These are phyloP conservation scores for Astrothelium subdiscretum DNA, from an alignment of 495 filamentous ascomycete genomes.

Conservation along the genomic window DNA sequence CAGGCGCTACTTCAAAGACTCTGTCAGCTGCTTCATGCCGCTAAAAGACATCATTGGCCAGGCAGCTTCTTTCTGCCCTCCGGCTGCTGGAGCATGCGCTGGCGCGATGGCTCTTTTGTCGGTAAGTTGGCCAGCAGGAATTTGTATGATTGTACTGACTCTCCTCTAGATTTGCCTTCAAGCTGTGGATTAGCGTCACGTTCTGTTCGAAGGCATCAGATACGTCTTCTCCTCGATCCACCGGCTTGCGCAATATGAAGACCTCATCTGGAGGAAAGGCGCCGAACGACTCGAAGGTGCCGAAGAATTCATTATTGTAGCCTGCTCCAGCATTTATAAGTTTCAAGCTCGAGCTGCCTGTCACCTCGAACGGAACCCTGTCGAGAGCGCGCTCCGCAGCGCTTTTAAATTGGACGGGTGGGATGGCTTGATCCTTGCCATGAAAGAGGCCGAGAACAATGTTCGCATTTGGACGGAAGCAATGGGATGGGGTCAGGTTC, in stretches of 20 bases:
- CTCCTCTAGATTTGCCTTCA: neutral
- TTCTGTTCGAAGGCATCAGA: neutral
- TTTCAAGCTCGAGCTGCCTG: neutral
- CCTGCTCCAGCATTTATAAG: neutral
- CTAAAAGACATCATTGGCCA: neutral
- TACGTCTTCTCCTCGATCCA: neutral
- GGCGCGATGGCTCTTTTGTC: neutral
- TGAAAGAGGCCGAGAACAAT: neutral
- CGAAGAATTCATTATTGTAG: neutral
- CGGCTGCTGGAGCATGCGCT: neutral
- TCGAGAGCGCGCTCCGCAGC: conserved; percentile 2
- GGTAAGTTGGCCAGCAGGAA: neutral
- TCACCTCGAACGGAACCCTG: neutral
- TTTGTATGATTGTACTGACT: neutral
- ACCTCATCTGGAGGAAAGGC: neutral
- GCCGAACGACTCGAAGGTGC: neutral
- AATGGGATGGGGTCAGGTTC: neutral
- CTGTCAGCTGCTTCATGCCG: neutral
- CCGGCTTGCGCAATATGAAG: neutral
- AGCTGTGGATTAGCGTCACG: neutral
- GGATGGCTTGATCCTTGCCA: neutral
- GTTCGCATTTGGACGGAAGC: neutral
- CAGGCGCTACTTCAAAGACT: neutral
- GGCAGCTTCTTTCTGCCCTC: neutral
- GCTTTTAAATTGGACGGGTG: conserved; percentile 1